Evolutionary conservation across 192 early-diverging fungal species (phyloP).

Genomic region (Mortierella hygrophila): DNA sequence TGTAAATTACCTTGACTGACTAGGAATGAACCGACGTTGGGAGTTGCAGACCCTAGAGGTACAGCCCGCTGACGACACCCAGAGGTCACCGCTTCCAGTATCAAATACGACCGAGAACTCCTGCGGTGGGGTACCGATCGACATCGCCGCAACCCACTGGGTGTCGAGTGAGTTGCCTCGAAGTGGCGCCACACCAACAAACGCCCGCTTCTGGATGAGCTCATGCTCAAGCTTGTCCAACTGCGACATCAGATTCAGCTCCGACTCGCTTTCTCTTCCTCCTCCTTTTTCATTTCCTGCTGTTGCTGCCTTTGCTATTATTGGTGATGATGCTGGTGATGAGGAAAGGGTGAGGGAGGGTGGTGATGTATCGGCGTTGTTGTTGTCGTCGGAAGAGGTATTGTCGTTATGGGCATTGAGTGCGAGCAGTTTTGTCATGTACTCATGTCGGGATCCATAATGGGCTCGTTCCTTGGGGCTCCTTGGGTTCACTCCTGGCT

Average conservation of each 20-base stretch:
- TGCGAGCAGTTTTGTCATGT: constrained; percentile 1
- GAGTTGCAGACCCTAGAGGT: constrained; percentile 53
- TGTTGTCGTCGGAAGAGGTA: not conserved
- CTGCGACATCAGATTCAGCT: not conserved
- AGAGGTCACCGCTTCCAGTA: constrained; percentile 70
- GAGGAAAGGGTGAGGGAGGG: not conserved
- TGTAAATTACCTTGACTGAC: constrained; percentile 48
- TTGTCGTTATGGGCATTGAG: not conserved
- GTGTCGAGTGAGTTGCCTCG: constrained; percentile 45
- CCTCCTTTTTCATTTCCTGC: not conserved
- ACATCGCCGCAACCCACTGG: constrained; percentile 55
- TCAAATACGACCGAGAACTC: constrained; percentile 71
- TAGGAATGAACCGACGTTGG: constrained; percentile 61
- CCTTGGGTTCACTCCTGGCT: not conserved
- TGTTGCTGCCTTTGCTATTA: too few species aligned
- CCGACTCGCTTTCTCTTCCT: not conserved
- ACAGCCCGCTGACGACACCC: constrained; percentile 67
- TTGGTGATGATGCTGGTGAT: not conserved
- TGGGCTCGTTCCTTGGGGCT: not conserved
- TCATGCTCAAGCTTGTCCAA: not conserved
- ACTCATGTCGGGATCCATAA: not conserved
- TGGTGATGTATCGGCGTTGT: not conserved
- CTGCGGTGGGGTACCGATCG: constrained; percentile 66
- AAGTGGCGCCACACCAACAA: constrained; percentile 47
- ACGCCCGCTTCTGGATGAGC: constrained; percentile 32